phyloP scores from a whole-genome alignment of 306 rosid species.

The Fagus sylvatica region DNA sequence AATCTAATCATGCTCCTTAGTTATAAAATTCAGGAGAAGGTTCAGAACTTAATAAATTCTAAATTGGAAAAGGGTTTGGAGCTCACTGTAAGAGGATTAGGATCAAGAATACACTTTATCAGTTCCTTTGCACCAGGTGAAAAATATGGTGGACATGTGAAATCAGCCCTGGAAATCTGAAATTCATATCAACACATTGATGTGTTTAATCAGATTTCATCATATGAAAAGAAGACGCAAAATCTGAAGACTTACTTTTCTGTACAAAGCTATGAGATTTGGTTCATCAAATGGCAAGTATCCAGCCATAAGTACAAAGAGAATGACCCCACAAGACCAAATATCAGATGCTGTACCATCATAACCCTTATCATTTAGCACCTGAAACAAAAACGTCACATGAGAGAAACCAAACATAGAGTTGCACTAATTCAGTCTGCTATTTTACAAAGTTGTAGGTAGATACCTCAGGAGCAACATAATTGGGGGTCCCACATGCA shows the following conservation, averaged over 20 bases:
- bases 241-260: conserved; percentile 55
- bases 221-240: conserved; percentile 17
- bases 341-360: conserved; percentile 90
- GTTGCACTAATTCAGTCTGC: conserved; percentile 12
- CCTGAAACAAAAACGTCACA: conserved; percentile 51
- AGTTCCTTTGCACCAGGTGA: conserved; percentile 57
- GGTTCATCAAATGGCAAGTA: conserved; percentile 92
- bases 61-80: conserved; percentile 10
- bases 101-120: conserved; percentile 70
- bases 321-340: conserved; percentile 99
- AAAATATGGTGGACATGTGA: conserved; percentile 67
- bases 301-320: conserved; percentile 96
- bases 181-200: conserved; percentile 18
- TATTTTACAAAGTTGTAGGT: conserved; percentile 15
- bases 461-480: conserved; percentile 97
- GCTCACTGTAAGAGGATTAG: conserved; percentile 82
- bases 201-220: conserved; percentile 10
- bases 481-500: conserved; percentile 98
- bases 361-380: conserved; percentile 84
- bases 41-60: not conserved
- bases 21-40: not conserved
- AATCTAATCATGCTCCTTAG: not conserved
- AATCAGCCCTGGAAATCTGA: conserved; percentile 86
- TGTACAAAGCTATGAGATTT: conserved; percentile 55
- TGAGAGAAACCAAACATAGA: conserved; percentile 12